phyloP scores from a whole-genome alignment of 257 asterid genomes.

The Ehretia macrophylla region DNA sequence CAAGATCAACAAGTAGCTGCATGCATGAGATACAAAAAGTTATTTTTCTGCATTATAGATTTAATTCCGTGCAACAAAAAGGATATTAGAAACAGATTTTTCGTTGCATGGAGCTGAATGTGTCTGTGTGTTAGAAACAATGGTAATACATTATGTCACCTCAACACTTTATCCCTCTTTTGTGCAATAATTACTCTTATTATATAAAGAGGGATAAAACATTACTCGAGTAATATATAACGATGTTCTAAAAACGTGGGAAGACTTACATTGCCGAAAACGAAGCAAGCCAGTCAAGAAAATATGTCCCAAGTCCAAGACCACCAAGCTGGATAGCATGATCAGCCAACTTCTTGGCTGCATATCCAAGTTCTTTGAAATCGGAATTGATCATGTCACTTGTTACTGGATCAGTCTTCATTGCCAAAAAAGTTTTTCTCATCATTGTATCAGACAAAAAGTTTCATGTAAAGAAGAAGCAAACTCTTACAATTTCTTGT shows the following conservation, averaged over 20 bases:
- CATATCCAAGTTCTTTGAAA: constrained; percentile 54
- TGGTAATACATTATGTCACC: too few species aligned
- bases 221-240: too few species aligned
- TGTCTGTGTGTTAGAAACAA: too few species aligned
- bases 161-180: too few species aligned
- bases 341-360: constrained; percentile 50
- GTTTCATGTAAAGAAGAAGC: too few species aligned
- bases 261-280: constrained; percentile 66
- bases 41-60: too few species aligned
- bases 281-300: constrained; percentile 74
- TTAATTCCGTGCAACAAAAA: too few species aligned
- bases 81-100: too few species aligned
- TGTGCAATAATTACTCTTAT: too few species aligned
- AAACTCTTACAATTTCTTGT: too few species aligned
- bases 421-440: constrained; percentile 39
- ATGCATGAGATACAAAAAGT: not conserved
- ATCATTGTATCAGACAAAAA: not conserved
- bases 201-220: too few species aligned
- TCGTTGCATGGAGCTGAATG: too few species aligned
- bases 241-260: not conserved
- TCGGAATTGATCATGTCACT: constrained; percentile 52
- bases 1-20: constrained; percentile 77
- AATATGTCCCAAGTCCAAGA: constrained; percentile 64
- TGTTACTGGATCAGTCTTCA: constrained; percentile 59
- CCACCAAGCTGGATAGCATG: constrained; percentile 67